A percentile compares a stretch with the other conserved stretches of the same genome.
These are phyloP conservation scores for Amanita pseudoporphyria DNA, from an alignment of 768 basidiomycete species.

Conservation along the genomic window DNA sequence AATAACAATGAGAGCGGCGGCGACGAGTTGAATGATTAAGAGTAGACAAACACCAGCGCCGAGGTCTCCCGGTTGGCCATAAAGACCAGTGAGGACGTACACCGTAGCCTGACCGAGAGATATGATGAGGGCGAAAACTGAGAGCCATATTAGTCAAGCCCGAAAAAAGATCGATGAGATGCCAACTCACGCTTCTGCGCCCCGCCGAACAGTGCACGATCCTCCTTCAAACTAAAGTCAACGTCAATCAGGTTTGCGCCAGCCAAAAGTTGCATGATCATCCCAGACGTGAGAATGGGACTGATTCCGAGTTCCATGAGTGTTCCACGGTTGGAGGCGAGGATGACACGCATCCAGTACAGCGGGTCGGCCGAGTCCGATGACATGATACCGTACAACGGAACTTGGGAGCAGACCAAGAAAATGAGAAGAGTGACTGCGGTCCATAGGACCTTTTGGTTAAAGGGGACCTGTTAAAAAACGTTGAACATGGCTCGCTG, in stretches of 20 bases:
- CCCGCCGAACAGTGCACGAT: constrained; percentile 88
- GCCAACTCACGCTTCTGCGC: constrained; percentile 84
- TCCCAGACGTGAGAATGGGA: constrained; percentile 95
- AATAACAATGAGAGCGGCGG: constrained; percentile 92
- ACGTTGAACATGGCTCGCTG: constrained; percentile 7
- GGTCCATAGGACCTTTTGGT: constrained; percentile 98
- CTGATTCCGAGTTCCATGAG: constrained; percentile 99
- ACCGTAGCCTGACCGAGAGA: constrained; percentile 94
- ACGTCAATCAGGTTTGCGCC: constrained; percentile 97
- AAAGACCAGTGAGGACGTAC: constrained; percentile 94
- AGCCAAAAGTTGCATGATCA: constrained; percentile 99
- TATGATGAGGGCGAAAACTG: constrained; percentile 96
- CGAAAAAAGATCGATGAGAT: neutral
- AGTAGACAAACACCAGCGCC: constrained; percentile 96
- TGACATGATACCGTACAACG: too few relatives aligned
- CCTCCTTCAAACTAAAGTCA: constrained; percentile 96
- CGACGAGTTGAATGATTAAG: constrained; percentile 91
- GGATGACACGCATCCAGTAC: constrained; percentile 99
- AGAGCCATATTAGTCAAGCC: neutral
- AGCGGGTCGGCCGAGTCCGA: constrained; percentile 98
- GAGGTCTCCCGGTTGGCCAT: constrained; percentile 87
- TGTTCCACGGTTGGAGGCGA: constrained; percentile 96
- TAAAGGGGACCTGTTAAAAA: constrained; percentile 79
- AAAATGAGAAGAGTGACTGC: constrained; percentile 98
- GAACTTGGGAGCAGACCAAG: too few relatives aligned